A percentile compares a stretch with the other conserved stretches of the same genome.
Conservation (phyloP, 2,329 filamentous ascomycete species). For the Microsporum canis region DNA sequence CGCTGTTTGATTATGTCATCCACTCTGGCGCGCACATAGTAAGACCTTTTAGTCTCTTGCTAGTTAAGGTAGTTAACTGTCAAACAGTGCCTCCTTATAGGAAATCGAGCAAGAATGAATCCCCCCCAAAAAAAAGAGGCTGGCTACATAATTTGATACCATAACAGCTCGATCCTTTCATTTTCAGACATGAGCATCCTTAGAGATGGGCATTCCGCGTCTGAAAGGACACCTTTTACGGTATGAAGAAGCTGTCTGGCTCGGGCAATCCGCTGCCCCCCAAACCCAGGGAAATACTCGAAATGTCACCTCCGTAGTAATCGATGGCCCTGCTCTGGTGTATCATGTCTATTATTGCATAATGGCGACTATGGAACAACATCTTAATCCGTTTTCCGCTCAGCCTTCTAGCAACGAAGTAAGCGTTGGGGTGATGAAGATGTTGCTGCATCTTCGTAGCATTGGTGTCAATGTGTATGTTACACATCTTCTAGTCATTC, state of each 20-base stretch:
- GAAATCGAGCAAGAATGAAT: too few species aligned
- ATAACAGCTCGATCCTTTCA: background rate
- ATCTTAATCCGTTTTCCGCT: slow-evolving; percentile 39
- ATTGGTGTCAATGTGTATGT: slow-evolving; percentile 53
- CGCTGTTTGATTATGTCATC: too few species aligned
- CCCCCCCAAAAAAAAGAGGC: too few species aligned
- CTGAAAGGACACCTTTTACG: slow-evolving; percentile 44
- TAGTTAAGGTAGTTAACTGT: too few species aligned
- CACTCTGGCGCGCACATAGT: too few species aligned
- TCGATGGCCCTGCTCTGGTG: slow-evolving; percentile 71
- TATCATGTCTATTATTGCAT: slow-evolving; percentile 58
- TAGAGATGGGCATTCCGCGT: slow-evolving; percentile 50
- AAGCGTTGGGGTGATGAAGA: slow-evolving; percentile 47
- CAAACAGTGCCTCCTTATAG: too few species aligned
- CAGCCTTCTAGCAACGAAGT: slow-evolving; percentile 55
- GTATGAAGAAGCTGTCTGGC: slow-evolving; percentile 36
- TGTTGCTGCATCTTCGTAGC: slow-evolving; percentile 49
- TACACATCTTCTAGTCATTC: slow-evolving; percentile 5
- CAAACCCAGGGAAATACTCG: slow-evolving; percentile 5
- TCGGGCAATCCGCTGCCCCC: slow-evolving; percentile 22
- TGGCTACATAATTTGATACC: too few species aligned
- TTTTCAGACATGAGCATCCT: background rate
- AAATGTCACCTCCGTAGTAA: slow-evolving; percentile 34
- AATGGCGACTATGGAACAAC: slow-evolving; percentile 29
- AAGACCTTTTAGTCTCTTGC: too few species aligned